Evolutionary conservation across 192 early-diverging fungal species (phyloP).

Genomic region (Umbelopsis isabellina): DNA sequence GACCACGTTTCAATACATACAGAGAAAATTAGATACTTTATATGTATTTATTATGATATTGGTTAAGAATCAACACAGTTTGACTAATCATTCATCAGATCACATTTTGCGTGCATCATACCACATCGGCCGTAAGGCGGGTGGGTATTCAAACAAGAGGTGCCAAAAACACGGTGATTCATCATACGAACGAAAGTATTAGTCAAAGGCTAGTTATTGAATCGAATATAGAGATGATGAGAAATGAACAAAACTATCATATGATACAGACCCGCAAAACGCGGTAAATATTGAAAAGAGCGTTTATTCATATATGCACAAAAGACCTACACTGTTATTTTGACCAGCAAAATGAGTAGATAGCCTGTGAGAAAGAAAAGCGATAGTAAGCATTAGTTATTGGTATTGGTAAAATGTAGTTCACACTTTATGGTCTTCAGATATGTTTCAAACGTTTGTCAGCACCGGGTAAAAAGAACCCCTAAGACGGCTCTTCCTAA

Average conservation of each 20-base stretch:
- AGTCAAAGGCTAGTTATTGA: not conserved
- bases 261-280: not conserved
- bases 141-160: constrained; percentile 23
- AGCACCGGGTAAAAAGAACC: constrained; percentile 16
- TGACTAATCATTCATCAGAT: constrained; percentile 14
- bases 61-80: not conserved
- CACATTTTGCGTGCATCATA: constrained; percentile 20
- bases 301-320: constrained; percentile 4
- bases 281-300: constrained; percentile 1
- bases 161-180: constrained; percentile 23
- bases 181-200: constrained; percentile 2
- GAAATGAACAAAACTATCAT: not conserved
- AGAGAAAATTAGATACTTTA: too few relatives aligned
- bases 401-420: not conserved
- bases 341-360: not conserved
- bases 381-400: constrained; percentile 21
- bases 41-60: not conserved
- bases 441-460: constrained; percentile 23
- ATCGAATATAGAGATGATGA: not conserved
- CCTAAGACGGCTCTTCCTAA: constrained; percentile 22
- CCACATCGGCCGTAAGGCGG: constrained; percentile 15
- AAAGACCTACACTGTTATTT: constrained; percentile 10
- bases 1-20: too few relatives aligned
- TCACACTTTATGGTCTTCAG: not conserved
- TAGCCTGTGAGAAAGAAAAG: not conserved